Percentiles rank a stretch among this genome's conserved stretches.
phyloP scores from a whole-genome alignment of 208 protist genomes.

The Histomonas meleagridis region DNA sequence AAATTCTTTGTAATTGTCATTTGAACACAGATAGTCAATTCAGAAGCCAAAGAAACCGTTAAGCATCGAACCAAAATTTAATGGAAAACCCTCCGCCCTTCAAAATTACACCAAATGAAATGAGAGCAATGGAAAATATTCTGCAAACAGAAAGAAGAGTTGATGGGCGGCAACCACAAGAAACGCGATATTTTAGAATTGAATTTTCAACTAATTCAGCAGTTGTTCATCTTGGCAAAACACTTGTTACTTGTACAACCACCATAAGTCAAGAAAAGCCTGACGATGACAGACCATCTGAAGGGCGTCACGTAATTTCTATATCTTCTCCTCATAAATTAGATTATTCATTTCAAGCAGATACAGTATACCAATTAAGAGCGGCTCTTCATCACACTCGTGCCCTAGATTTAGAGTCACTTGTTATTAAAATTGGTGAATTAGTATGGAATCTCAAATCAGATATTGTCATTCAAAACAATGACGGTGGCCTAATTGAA shows the following conservation, averaged over 20 bases:
- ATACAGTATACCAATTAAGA: background rate
- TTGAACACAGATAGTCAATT: too few species aligned
- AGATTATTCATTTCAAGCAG: background rate
- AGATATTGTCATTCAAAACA: constrained; percentile 2
- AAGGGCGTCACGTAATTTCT: background rate
- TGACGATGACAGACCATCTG: background rate
- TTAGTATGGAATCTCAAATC: background rate
- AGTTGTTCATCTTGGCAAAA: background rate
- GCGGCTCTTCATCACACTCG: background rate
- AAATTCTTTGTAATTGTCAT: too few species aligned
- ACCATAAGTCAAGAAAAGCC: background rate
- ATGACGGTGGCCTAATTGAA: constrained; percentile 22
- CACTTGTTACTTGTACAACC: background rate
- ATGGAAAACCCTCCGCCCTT: too few species aligned
- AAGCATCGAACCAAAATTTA: too few species aligned
- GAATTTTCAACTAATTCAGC: background rate
- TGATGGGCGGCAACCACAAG: background rate
- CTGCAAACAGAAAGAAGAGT: background rate
- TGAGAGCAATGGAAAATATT: background rate
- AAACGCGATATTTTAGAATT: background rate
- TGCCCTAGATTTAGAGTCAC: background rate
- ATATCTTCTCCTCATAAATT: background rate
- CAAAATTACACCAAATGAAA: constrained; percentile 23
- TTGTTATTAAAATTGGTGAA: constrained; percentile 10
- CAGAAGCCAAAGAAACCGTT: too few species aligned